Conservation (phyloP, 2,329 filamentous ascomycete genomes). For the Magnaporthales sp. region DNA sequence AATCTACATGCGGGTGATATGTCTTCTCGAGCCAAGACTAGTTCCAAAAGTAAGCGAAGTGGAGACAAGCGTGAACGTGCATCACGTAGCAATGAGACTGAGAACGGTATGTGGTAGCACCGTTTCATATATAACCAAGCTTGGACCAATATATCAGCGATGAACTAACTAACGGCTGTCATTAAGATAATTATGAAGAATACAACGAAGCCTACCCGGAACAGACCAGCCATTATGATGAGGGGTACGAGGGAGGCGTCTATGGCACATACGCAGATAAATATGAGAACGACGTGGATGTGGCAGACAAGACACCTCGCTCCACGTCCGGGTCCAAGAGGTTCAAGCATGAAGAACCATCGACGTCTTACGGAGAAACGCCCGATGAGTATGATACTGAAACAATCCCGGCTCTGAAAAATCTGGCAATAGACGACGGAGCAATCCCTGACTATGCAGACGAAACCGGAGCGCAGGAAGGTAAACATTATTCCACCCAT, state of each 20-base stretch:
- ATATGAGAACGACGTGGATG: background rate
- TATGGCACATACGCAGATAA: background rate
- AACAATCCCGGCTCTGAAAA: background rate
- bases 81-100: background rate
- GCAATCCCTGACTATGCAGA: background rate
- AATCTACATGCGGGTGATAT: background rate
- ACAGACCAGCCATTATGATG: background rate
- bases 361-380: too few species aligned
- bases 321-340: too few species aligned
- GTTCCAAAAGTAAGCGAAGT: background rate
- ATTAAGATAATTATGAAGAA: background rate
- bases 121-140: background rate
- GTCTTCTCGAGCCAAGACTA: background rate
- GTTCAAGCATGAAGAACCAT: background rate
- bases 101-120: background rate
- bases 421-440: background rate
- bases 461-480: background rate
- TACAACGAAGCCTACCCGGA: background rate
- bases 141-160: background rate
- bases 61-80: background rate
- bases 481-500: background rate
- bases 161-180: background rate
- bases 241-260: too few species aligned
- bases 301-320: background rate
- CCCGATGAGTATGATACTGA: background rate